Evolutionary conservation across 2,329 filamentous ascomycete genomes (phyloP), one percentile per base, ranked within the genome.

Genomic region (Penicillium sp.): DNA sequence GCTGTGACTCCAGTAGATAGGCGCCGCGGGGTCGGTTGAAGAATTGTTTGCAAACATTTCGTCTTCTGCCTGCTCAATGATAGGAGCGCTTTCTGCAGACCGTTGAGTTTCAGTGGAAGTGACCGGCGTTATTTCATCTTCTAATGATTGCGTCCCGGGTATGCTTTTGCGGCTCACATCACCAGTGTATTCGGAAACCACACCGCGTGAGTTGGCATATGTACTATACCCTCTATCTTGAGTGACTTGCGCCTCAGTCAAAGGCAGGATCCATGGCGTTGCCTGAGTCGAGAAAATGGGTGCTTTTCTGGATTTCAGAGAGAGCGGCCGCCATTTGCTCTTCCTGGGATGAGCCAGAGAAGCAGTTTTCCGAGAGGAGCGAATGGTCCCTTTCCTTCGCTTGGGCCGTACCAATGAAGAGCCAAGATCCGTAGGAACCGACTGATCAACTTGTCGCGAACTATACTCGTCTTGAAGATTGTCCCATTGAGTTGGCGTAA

Each of bases 1-100:
- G 16, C 45, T 65, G 39, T 72, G 68, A 48, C 60, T 71, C 70
- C 70, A 74, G 48, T 66, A 72, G 24, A 66, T 54, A 6, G 64
- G 58, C 4, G 49, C 16, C 13, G 24, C 4, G 13, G 14, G 34
- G 34, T 36, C 14, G 24, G 5, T 27, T 31, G 44, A 11, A 8
- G 44, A 7, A 14, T 40, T 34, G 3, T 13, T 56, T 10, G 46
- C 21, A 44, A 18, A 27, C 10, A n/a, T 18, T 14, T 45, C 42
- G 14, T 39, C 31, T 5, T 43, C 46, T 10, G 13, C 3, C 21
- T 10, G 5, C 14, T 49, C 24, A 16, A 22, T 24, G 8, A 22
- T n/a, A 21, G 39, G 29, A 31, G 34, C n/a, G 2, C n/a, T 18
- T n/a, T 41, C 21, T 24, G 31, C 32, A 21, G 34, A 1, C n/a